Evolutionary conservation across 2,329 filamentous ascomycete species (phyloP), one percentile per base, ranked within the genome.

Genomic region (Hysterium pulicare): DNA sequence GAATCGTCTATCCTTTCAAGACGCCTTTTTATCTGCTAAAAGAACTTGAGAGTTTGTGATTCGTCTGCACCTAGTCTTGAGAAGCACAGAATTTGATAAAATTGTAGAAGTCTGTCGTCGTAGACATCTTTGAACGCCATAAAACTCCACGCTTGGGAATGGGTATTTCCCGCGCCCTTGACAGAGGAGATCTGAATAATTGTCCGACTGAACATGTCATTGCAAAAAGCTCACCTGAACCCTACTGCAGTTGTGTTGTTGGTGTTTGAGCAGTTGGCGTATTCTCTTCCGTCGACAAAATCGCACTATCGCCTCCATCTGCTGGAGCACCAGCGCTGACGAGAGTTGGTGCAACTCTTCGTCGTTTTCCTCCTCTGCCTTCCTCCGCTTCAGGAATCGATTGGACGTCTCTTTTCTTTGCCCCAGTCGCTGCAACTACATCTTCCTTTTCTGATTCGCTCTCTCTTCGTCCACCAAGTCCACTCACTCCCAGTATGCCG

Each of bases 311-410:
- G 22, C 47, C 47, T 1, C 45, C 49, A 13, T 51, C 50, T 3
- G 28, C 38, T 4, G 41, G 26, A n/a, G 34, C 40, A 38, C 41
- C 49, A 33, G 61, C 49, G 1, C 44, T 69, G 57, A 72, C 64
- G 8, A 63, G 63, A 26, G 70, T 74, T 2, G 72, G 72, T 13
- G 69, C 70, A 37, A 75, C 69, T 33, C 72, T 60, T 44, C 72
- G 61, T 46, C 66, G 65, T 62, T 75, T 75, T 13, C 62, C 67
- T 35, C 57, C 62, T 37, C 61, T 55, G 3, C 53, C 43, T 41
- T 64, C 52, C 48, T 64, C 62, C 1, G 44, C 54, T 38, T 70
- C 68, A 3, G 63, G 65, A 1, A 57, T 60, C 24, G 62, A 55
- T 2, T 68, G 60, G 15, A 63, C 47, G 4, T 68, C 67, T 6